phyloP scores from a whole-genome alignment of 2,329 filamentous ascomycete species.

The Aspergillus sp. region DNA sequence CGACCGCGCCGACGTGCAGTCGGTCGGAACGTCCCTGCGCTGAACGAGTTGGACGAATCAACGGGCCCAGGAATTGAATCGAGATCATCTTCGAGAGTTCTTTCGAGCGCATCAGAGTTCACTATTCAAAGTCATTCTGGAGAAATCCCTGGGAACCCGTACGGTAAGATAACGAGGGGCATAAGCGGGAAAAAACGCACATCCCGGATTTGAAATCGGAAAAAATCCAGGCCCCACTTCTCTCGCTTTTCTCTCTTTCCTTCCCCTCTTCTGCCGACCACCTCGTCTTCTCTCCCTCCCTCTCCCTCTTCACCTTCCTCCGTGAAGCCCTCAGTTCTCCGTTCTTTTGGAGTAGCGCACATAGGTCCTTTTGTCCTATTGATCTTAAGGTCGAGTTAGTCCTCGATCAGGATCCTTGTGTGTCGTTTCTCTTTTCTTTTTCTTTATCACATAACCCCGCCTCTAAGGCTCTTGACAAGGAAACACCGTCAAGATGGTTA shows the following conservation, averaged over 20 bases:
- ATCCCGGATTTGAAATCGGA: slow-evolving; percentile 31
- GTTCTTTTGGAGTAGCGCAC: slow-evolving; percentile 38
- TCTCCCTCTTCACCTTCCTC: slow-evolving; percentile 30
- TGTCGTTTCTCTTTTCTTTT: slow-evolving; percentile 34
- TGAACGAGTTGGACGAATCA: background rate
- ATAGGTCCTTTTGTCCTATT: slow-evolving; percentile 36
- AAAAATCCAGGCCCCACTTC: slow-evolving; percentile 30
- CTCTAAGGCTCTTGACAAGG: slow-evolving; percentile 38
- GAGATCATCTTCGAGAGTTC: background rate
- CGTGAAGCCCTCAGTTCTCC: slow-evolving; percentile 29
- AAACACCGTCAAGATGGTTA: slow-evolving; percentile 95
- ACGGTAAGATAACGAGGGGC: slow-evolving; percentile 11
- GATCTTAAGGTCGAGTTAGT: slow-evolving; percentile 42
- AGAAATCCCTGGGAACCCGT: background rate
- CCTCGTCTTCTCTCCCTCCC: slow-evolving; percentile 28
- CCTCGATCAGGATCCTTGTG: slow-evolving; percentile 45
- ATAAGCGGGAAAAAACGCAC: slow-evolving; percentile 24
- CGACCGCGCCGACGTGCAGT: too few species aligned
- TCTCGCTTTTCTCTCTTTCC: slow-evolving; percentile 22
- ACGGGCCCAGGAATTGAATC: background rate
- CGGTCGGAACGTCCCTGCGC: background rate
- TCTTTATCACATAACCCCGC: slow-evolving; percentile 37
- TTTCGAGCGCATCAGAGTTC: too few species aligned
- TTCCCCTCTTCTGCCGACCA: slow-evolving; percentile 23
- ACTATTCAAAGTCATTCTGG: background rate